Conservation (phyloP, 148 eudicot species). For the Euryodendron excelsum region DNA sequence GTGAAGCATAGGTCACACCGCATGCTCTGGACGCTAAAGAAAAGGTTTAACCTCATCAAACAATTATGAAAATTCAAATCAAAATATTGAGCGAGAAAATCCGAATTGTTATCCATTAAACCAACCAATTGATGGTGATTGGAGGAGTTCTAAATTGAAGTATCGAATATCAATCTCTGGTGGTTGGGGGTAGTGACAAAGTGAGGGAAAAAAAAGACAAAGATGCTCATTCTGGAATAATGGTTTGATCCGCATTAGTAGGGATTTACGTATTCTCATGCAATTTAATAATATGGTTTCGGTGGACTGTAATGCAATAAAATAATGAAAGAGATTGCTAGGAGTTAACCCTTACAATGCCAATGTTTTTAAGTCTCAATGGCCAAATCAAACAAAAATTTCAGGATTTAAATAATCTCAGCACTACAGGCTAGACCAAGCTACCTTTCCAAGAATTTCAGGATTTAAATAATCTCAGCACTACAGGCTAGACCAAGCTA, state of each 20-base stretch:
- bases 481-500: too few species aligned
- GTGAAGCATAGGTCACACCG: too few species aligned
- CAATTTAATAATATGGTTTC: conserved; percentile 5
- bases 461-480: too few species aligned
- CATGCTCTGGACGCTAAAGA: too few species aligned
- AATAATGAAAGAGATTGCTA: background rate
- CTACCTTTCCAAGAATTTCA: background rate
- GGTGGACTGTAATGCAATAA: background rate
- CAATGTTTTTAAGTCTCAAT: conserved; percentile 1
- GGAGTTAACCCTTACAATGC: background rate
- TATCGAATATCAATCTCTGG: too few species aligned
- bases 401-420: background rate
- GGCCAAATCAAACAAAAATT: background rate
- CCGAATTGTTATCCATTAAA: too few species aligned
- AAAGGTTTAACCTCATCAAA: too few species aligned
- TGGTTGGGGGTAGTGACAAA: background rate
- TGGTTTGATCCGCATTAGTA: conserved; percentile 7
- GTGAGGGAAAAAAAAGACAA: background rate
- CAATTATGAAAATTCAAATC: too few species aligned
- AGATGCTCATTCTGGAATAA: conserved; percentile 17
- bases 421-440: too few species aligned
- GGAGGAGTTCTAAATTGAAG: too few species aligned
- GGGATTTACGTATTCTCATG: conserved; percentile 16
- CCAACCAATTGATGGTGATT: too few species aligned
- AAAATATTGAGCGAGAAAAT: too few species aligned